Percentiles rank a stretch among this genome's conserved stretches.
Conservation (phyloP, 768 basidiomycete species). For the Cystoderma amianthinum region DNA sequence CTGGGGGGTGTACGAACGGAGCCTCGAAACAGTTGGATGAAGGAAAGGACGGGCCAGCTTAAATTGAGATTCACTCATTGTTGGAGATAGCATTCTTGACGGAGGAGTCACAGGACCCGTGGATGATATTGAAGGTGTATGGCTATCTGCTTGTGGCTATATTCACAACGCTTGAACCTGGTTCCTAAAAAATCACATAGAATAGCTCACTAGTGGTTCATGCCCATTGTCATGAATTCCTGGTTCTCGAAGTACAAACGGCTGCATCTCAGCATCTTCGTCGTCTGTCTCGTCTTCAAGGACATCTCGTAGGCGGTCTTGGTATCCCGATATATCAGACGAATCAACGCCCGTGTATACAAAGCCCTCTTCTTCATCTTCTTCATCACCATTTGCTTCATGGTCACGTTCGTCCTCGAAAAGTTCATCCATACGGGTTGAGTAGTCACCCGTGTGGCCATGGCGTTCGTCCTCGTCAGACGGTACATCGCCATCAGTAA, state of each 20-base stretch:
- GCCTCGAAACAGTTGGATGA: constrained; percentile 72
- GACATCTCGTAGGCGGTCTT: constrained; percentile 63
- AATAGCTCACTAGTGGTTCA: constrained; percentile 20
- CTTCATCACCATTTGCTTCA: constrained; percentile 25
- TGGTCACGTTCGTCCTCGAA: constrained; percentile 29
- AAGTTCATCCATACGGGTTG: constrained; percentile 63
- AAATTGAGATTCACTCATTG: constrained; percentile 20
- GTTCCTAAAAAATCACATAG: too few species aligned
- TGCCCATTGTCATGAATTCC: constrained; percentile 16
- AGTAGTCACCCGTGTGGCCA: constrained; percentile 48
- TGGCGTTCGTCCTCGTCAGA: constrained; percentile 35
- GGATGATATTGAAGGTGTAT: constrained; percentile 30
- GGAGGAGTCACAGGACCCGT: constrained; percentile 29
- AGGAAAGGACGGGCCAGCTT: constrained; percentile 52
- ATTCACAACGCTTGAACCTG: too few species aligned
- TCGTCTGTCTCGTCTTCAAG: constrained; percentile 58
- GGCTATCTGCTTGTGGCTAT: too few species aligned
- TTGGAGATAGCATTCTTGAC: constrained; percentile 27
- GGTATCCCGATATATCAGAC: constrained; percentile 44
- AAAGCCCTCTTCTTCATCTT: constrained; percentile 55
- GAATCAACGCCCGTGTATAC: constrained; percentile 71
- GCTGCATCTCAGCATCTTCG: constrained; percentile 38
- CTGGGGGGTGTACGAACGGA: constrained; percentile 61
- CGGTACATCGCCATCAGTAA: neutral
- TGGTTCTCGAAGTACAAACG: too few species aligned